Evolutionary conservation across 768 basidiomycete species (phyloP).

Genomic region (Rhodotorula kratochvilovae): DNA sequence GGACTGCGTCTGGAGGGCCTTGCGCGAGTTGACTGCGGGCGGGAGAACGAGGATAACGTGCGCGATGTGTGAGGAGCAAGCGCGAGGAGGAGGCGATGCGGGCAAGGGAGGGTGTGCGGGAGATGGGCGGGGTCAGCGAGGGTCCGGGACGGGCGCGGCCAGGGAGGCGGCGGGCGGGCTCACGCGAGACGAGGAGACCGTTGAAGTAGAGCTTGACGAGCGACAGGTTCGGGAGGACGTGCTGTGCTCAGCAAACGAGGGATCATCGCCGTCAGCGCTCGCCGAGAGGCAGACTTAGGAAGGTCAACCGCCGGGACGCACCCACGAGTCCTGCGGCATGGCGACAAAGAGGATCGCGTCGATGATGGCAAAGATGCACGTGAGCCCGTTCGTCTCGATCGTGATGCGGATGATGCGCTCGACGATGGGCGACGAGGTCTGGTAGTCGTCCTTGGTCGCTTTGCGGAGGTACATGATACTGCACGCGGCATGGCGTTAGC

Average conservation of each 20-base stretch:
- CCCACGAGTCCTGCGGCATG: neutral
- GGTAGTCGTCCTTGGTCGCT: neutral
- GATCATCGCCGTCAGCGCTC: neutral
- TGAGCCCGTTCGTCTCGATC: constrained; percentile 15
- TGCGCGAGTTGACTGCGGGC: neutral
- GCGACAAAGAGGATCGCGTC: constrained; percentile 20
- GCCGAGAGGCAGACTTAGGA: neutral
- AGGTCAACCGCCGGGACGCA: neutral
- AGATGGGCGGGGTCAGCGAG: neutral
- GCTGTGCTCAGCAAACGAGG: neutral
- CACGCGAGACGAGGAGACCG: constrained; percentile 47
- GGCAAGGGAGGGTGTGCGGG: too few species aligned
- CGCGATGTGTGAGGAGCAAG: neutral
- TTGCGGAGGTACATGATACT: neutral
- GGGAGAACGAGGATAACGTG: neutral
- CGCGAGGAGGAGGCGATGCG: neutral
- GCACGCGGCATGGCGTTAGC: too few species aligned
- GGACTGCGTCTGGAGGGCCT: neutral
- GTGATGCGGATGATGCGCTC: constrained; percentile 3
- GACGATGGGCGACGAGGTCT: neutral
- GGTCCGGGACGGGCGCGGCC: too few species aligned
- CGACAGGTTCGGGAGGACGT: constrained; percentile 28
- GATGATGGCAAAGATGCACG: constrained; percentile 11
- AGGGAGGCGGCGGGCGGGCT: neutral
- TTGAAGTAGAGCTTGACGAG: constrained; percentile 52